These are phyloP conservation scores for Beauveria bassiana DNA, from an alignment of 2,329 filamentous ascomycete genomes.

Conservation along the genomic window DNA sequence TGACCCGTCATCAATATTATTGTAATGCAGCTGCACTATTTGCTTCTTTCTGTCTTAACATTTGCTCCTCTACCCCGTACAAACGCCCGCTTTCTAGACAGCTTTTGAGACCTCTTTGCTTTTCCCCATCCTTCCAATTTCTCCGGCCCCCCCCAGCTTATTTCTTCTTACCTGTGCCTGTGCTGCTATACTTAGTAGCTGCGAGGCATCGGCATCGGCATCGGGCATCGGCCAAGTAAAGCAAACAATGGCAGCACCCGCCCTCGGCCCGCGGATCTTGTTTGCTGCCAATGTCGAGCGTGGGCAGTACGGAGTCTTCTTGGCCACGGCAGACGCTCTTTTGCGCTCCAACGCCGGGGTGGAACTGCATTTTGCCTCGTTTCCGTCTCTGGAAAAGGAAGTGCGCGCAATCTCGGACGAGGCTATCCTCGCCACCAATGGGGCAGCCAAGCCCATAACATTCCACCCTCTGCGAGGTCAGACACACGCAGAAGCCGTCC, in stretches of 20 bases:
- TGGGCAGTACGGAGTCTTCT: slow-evolving; percentile 38
- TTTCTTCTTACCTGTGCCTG: not conserved
- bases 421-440: not conserved
- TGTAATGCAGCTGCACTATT: not conserved
- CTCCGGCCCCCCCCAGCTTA: not conserved
- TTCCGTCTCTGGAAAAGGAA: slow-evolving; percentile 23
- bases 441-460: slow-evolving; percentile 16
- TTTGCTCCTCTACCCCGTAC: not conserved
- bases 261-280: slow-evolving; percentile 21
- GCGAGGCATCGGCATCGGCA: not conserved
- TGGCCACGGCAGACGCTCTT: slow-evolving; percentile 35
- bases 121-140: not conserved
- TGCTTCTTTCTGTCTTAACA: not conserved
- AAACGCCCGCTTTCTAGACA: not conserved
- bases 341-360: slow-evolving; percentile 24
- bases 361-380: slow-evolving; percentile 38
- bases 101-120: not conserved
- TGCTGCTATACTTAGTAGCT: not conserved
- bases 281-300: slow-evolving; percentile 38
- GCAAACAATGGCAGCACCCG: not conserved
- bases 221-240: not conserved
- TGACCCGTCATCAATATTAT: not conserved
- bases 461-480: slow-evolving; percentile 22
- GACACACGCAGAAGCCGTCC: slow-evolving; percentile 11
- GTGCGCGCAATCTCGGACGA: slow-evolving; percentile 12